phyloP scores from a whole-genome alignment of 805 yeast species.

The Spathaspora girioi region DNA sequence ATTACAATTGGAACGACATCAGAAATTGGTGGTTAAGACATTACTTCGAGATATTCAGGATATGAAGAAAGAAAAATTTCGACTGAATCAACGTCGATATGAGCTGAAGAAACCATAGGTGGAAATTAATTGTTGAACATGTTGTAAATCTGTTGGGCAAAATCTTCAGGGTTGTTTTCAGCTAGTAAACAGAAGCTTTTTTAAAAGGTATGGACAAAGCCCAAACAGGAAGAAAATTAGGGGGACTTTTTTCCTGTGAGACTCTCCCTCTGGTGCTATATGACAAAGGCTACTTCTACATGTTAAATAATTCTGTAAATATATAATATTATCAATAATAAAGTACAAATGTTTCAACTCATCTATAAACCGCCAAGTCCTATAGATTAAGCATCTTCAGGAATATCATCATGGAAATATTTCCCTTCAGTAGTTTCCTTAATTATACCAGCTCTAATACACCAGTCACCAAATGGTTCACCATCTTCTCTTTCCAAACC shows the following conservation, averaged over 20 bases:
- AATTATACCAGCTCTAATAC: conserved; percentile 81
- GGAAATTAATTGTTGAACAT: background rate
- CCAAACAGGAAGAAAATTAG: too few species aligned
- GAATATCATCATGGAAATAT: conserved; percentile 90
- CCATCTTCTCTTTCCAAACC: conserved; percentile 85
- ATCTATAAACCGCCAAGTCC: conserved; percentile 3
- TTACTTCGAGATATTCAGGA: conserved; percentile 23
- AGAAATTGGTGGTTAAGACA: conserved; percentile 25
- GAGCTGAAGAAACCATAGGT: background rate
- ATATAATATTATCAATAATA: background rate
- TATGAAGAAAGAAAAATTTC: background rate
- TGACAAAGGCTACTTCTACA: too few species aligned
- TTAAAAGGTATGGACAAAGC: too few species aligned
- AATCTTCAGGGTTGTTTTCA: too few species aligned
- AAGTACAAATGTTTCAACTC: background rate
- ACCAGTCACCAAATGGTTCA: conserved; percentile 94
- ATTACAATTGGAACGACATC: conserved; percentile 42
- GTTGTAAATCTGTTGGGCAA: too few species aligned
- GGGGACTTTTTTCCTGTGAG: too few species aligned
- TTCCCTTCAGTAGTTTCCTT: conserved; percentile 88
- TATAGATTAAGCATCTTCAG: conserved; percentile 57
- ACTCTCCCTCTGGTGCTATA: too few species aligned
- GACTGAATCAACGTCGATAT: background rate
- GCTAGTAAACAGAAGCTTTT: too few species aligned
- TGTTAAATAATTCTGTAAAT: background rate